These are phyloP conservation scores for Astathelohania contejeani DNA, from an alignment of 371 early-diverging fungal species.

Conservation along the genomic window DNA sequence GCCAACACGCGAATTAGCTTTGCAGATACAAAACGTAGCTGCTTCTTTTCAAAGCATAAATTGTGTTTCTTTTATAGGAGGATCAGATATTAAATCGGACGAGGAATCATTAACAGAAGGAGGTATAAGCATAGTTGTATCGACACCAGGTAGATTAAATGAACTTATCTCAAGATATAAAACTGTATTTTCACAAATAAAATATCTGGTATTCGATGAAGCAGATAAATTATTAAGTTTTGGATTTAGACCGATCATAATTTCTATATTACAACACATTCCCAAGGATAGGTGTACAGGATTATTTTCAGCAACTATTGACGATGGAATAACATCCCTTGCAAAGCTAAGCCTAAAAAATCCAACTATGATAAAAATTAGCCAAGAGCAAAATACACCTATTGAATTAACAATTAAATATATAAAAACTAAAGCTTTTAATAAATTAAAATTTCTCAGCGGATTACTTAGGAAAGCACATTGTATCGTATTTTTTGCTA, in stretches of 20 bases:
- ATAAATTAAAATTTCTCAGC: constrained; percentile 13
- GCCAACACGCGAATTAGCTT: constrained; percentile 86
- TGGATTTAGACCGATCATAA: constrained; percentile 26
- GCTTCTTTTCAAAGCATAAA: constrained; percentile 55
- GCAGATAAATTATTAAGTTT: constrained; percentile 72
- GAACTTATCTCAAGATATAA: constrained; percentile 72
- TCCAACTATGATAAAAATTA: constrained; percentile 5
- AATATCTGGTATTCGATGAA: constrained; percentile 79
- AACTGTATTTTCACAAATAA: constrained; percentile 25
- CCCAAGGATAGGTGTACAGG: constrained; percentile 18
- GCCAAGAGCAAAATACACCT: constrained; percentile 10
- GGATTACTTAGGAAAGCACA: constrained; percentile 12
- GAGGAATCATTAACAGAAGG: constrained; percentile 84
- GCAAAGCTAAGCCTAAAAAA: background rate
- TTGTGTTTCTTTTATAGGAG: constrained; percentile 40
- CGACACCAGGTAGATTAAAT: constrained; percentile 86
- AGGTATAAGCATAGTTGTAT: constrained; percentile 75
- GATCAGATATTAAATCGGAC: constrained; percentile 68
- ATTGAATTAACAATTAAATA: constrained; percentile 8
- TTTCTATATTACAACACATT: constrained; percentile 14
- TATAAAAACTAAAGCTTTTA: constrained; percentile 5
- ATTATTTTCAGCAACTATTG: constrained; percentile 36
- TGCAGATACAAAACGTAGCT: constrained; percentile 88
- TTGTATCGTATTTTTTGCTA: constrained; percentile 47
- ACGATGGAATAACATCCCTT: background rate